Evolutionary conservation across 305 asterid species (phyloP).

Genomic region (Solanum chacoense): DNA sequence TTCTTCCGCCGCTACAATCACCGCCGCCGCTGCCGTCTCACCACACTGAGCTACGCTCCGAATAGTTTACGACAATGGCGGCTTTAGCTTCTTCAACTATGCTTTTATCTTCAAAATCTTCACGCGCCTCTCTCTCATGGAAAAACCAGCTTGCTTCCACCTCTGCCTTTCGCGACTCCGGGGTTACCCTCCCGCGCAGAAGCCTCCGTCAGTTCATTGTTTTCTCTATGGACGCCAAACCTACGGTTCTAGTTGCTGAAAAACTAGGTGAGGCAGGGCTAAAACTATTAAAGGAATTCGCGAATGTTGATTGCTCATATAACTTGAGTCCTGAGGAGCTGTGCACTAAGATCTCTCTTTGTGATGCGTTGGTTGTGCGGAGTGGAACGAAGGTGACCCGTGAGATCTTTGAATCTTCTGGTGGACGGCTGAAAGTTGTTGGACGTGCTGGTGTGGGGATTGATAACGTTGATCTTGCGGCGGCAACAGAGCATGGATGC

Average conservation of each 20-base stretch:
- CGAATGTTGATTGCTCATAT: slow-evolving; percentile 65
- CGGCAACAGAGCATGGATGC: slow-evolving; percentile 96
- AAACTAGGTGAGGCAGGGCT: slow-evolving; percentile 86
- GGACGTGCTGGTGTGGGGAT: slow-evolving; percentile 98
- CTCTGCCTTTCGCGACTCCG: slow-evolving; percentile 28
- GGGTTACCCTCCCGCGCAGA: slow-evolving; percentile 20
- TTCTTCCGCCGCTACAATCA: background rate
- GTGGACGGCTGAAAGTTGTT: slow-evolving; percentile 82
- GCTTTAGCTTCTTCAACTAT: slow-evolving; percentile 42
- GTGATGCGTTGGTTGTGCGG: slow-evolving; percentile 83
- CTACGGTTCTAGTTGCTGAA: slow-evolving; percentile 83
- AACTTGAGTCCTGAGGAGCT: slow-evolving; percentile 63
- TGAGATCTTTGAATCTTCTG: slow-evolving; percentile 80
- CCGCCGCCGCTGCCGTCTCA: background rate
- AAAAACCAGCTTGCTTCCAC: slow-evolving; percentile 26
- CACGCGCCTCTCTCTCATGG: slow-evolving; percentile 38
- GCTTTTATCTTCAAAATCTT: slow-evolving; percentile 27
- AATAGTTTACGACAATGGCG: slow-evolving; percentile 22
- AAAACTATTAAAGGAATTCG: slow-evolving; percentile 8
- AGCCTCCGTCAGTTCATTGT: slow-evolving; percentile 32
- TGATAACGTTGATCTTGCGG: slow-evolving; percentile 95
- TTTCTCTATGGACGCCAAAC: slow-evolving; percentile 70
- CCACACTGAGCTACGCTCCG: background rate
- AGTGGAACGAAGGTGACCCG: slow-evolving; percentile 85
- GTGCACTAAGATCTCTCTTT: slow-evolving; percentile 62